phyloP scores from a whole-genome alignment of 768 basidiomycete species.

The Termitomyces sp. region DNA sequence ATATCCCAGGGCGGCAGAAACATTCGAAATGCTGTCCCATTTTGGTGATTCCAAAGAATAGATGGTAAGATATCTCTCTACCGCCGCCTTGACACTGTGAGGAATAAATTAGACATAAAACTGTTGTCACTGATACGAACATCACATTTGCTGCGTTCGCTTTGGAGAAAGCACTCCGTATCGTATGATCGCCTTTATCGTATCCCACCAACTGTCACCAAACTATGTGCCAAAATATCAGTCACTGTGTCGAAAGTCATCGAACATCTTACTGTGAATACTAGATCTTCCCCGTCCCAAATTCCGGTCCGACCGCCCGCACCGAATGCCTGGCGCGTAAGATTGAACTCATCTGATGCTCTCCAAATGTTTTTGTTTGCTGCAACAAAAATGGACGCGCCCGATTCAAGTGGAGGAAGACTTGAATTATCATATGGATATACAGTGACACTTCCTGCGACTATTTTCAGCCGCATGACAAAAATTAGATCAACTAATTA shows the following conservation, averaged over 20 bases:
- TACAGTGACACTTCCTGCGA: conserved; percentile 69
- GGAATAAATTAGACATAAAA: background rate
- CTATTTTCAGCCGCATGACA: background rate
- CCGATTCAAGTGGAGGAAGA: conserved; percentile 70
- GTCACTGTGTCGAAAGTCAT: background rate
- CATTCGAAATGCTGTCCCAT: conserved; percentile 57
- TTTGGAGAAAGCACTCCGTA: conserved; percentile 65
- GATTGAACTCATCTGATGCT: conserved; percentile 76
- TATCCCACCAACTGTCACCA: conserved; percentile 64
- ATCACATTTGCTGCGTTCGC: conserved; percentile 49
- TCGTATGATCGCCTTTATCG: conserved; percentile 67
- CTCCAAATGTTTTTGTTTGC: conserved; percentile 67
- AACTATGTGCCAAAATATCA: conserved; percentile 26
- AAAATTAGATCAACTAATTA: background rate
- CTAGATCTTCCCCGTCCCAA: conserved; percentile 78
- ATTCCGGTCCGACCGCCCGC: conserved; percentile 56
- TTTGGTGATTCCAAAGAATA: conserved; percentile 51
- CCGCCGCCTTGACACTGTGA: conserved; percentile 48
- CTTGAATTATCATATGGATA: conserved; percentile 62
- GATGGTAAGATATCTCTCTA: conserved; percentile 46
- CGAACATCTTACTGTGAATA: conserved; percentile 46
- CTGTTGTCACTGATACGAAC: background rate
- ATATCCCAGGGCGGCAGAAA: conserved; percentile 53
- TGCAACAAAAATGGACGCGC: conserved; percentile 82
- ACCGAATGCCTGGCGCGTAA: conserved; percentile 45